A percentile compares a stretch with the other conserved stretches of the same genome.
These are phyloP conservation scores for Melastoma malabathricum DNA, from an alignment of 345 rosid species.

Conservation along the genomic window DNA sequence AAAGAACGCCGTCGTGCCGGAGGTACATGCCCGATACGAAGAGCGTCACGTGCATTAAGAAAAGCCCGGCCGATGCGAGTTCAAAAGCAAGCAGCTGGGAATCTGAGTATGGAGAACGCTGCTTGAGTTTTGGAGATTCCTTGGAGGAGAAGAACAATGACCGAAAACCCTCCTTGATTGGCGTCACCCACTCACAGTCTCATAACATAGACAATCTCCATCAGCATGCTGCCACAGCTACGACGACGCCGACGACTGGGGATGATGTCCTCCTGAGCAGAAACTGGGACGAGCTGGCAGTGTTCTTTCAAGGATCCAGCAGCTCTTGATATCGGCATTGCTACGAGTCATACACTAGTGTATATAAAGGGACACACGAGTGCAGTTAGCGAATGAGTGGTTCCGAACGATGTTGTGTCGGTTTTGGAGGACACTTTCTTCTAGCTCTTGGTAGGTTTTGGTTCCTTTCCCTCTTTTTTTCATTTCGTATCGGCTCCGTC, in stretches of 20 bases:
- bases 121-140: slow-evolving; percentile 8
- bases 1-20: slow-evolving; percentile 5
- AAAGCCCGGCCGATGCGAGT: background rate
- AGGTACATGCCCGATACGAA: slow-evolving; percentile 2
- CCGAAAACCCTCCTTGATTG: background rate
- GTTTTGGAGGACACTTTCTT: too few species aligned
- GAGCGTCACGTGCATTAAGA: slow-evolving; percentile 1
- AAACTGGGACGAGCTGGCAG: slow-evolving; percentile 13
- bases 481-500: too few species aligned
- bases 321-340: too few species aligned
- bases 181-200: background rate
- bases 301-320: slow-evolving; percentile 1
- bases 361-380: too few species aligned
- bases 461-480: too few species aligned
- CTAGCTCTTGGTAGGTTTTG: too few species aligned
- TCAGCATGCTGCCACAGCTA: background rate
- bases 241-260: background rate
- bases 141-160: slow-evolving; percentile 3
- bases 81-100: slow-evolving; percentile 10
- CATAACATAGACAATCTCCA: slow-evolving; percentile 1
- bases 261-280: slow-evolving; percentile 3
- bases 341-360: too few species aligned
- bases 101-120: slow-evolving; percentile 8
- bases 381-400: background rate
- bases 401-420: too few species aligned